phyloP scores from a whole-genome alignment of 371 early-diverging fungal genomes.

The Mortierella sp. region DNA sequence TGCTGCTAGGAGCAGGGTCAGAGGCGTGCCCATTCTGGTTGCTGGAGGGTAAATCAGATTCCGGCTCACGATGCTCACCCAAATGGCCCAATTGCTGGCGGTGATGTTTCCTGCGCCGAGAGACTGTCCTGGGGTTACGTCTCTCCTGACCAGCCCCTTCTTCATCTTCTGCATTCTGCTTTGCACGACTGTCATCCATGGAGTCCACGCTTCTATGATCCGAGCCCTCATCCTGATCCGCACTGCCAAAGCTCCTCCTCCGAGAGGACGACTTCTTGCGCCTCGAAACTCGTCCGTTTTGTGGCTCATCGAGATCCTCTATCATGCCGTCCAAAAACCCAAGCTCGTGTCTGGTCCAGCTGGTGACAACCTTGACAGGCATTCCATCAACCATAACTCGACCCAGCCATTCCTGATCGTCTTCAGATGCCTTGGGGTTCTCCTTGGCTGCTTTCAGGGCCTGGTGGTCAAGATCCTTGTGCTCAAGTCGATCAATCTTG shows the following conservation, averaged over 20 bases:
- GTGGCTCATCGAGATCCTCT: slow-evolving; percentile 20
- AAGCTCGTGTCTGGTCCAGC: slow-evolving; percentile 45
- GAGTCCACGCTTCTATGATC: not conserved
- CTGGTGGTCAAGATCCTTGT: slow-evolving; percentile 39
- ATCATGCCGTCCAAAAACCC: slow-evolving; percentile 50
- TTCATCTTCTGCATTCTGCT: slow-evolving; percentile 4
- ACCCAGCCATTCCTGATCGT: slow-evolving; percentile 48
- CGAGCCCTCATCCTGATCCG: not conserved
- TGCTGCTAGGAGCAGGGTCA: not conserved
- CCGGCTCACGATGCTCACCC: slow-evolving; percentile 6
- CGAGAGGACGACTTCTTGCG: not conserved
- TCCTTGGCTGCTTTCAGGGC: slow-evolving; percentile 17
- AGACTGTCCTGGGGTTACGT: not conserved
- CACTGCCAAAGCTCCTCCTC: slow-evolving; percentile 1
- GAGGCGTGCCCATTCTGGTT: not conserved
- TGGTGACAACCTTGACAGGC: slow-evolving; percentile 24
- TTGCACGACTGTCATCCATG: not conserved
- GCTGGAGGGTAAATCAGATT: not conserved
- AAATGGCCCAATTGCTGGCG: slow-evolving; percentile 35
- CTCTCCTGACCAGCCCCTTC: slow-evolving; percentile 6
- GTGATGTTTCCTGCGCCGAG: slow-evolving; percentile 40
- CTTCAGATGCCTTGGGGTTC: not conserved
- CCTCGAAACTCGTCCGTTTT: not conserved
- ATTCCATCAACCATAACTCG: slow-evolving; percentile 51
- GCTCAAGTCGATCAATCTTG: slow-evolving; percentile 53